Conservation (phyloP, 176 grass and related monocot species). For the Juncus effusus region DNA sequence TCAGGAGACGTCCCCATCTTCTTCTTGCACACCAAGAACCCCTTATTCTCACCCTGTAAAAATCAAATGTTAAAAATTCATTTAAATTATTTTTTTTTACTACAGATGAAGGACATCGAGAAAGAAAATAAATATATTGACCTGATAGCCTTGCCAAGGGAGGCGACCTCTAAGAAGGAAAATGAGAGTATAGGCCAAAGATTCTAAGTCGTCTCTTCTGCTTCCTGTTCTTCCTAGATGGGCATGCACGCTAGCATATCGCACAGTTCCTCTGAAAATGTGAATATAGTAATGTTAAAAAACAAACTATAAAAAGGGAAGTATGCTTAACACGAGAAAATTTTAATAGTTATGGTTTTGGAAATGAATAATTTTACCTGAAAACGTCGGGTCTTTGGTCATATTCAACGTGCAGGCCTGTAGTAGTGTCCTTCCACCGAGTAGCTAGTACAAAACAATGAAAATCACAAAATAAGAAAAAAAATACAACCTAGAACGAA, state of each 20-base stretch:
- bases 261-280: conserved; percentile 70
- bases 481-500: conserved; percentile 7
- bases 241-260: conserved; percentile 88
- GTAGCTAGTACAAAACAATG: conserved; percentile 38
- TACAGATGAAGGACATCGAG: too few relatives aligned
- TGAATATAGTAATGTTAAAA: conserved; percentile 23
- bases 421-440: conserved; percentile 68
- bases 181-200: conserved; percentile 90
- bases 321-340: neutral
- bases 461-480: conserved; percentile 10
- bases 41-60: conserved; percentile 91
- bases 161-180: conserved; percentile 89
- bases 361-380: conserved; percentile 41
- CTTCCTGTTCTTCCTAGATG: conserved; percentile 93
- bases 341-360: too few relatives aligned
- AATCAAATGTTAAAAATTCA: conserved; percentile 14
- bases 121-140: too few relatives aligned
- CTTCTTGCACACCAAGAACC: conserved; percentile 95
- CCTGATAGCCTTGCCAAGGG: conserved; percentile 95
- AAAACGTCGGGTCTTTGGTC: conserved; percentile 49
- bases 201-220: conserved; percentile 90
- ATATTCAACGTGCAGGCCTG: conserved; percentile 56
- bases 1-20: conserved; percentile 92
- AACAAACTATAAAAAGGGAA: conserved; percentile 6
- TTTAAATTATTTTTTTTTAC: neutral